Evolutionary conservation across 2,329 filamentous ascomycete species (phyloP), one percentile per base, ranked within the genome.

Genomic region (Leptographium flavum): DNA sequence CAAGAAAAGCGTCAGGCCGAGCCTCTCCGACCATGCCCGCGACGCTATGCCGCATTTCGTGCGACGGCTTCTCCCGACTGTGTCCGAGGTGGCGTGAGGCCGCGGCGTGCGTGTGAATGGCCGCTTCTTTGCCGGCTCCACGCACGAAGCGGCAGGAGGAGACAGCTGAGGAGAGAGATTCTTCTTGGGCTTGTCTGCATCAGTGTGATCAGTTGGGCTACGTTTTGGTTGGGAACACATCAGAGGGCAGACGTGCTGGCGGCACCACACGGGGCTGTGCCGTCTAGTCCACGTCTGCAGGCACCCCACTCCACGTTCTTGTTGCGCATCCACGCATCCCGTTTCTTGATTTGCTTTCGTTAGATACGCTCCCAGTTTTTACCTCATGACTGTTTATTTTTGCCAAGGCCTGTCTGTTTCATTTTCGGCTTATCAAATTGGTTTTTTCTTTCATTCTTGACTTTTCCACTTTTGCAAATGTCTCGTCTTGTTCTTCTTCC

Each of bases 31-130:
- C 49, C 62, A 63, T 53, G 56, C 59, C 52, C 63, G 62, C 46
- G 57, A 50, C 47, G 45, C 52, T 49, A 54, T 63, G 50, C 58
- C 59, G 50, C 56, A 58, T 49, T 61, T 63, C 49, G 54, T 62
- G 51, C 60, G 60, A 44, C 60, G 58, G 51, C 53, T 63, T 22
- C 57, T 63, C 50, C 58, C 59, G 39, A 61, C 60, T 9, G 60
- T 63, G 39, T 31, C 49, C 42, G 50, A 52, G 42, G 43, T 45
- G 11, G 36, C 37, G 23, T 45, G 17, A 30, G 27, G 37, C 15
- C 8, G 37, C 37, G 10, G 10, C 10, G 37, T 39, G 37, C 28
- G 37, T 28, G 37, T 39, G 37, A 17, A 22, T 31, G 39, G 14
- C 15, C 25, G 38, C 25, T 40, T 28, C 25, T 30, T n/a, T 31